Conservation (phyloP, 2,329 filamentous ascomycete species). For the Chaetomium strumarium region DNA sequence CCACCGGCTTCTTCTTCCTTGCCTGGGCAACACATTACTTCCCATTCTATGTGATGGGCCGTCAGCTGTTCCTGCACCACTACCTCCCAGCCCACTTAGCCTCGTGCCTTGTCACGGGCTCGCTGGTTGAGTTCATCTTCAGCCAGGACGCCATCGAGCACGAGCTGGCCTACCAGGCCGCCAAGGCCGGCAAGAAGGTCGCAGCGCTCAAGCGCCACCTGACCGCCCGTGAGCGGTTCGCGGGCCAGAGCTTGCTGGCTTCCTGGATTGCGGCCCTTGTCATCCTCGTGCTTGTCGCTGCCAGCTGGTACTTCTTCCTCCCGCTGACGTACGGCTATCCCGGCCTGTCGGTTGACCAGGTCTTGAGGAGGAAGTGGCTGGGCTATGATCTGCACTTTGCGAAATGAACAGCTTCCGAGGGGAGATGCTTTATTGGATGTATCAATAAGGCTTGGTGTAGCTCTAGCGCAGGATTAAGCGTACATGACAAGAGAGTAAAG, state of each 20-base stretch:
- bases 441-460: too few relatives aligned
- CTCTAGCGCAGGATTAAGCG: too few relatives aligned
- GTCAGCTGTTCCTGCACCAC: slow-evolving; percentile 95
- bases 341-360: slow-evolving; percentile 71
- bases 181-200: slow-evolving; percentile 42
- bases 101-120: slow-evolving; percentile 82
- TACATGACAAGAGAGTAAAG: too few relatives aligned
- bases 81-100: slow-evolving; percentile 94
- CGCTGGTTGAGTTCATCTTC: slow-evolving; percentile 92
- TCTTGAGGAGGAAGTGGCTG: slow-evolving; percentile 86
- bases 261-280: slow-evolving; percentile 74
- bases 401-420: slow-evolving; percentile 55
- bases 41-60: slow-evolving; percentile 96
- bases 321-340: slow-evolving; percentile 94
- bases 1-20: slow-evolving; percentile 97
- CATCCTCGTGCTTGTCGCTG: slow-evolving; percentile 62
- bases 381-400: slow-evolving; percentile 98
- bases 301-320: slow-evolving; percentile 87
- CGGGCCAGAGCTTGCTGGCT: slow-evolving; percentile 66
- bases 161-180: slow-evolving; percentile 40
- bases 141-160: slow-evolving; percentile 71
- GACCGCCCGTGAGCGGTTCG: slow-evolving; percentile 76
- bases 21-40: slow-evolving; percentile 97
- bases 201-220: slow-evolving; percentile 52
- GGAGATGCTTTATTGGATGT: too few relatives aligned